A percentile compares a stretch with the other conserved stretches of the same genome.
Evolutionary conservation across 23 red algal genomes (phyloP).

Genomic region (Gracilaria domingensis): DNA sequence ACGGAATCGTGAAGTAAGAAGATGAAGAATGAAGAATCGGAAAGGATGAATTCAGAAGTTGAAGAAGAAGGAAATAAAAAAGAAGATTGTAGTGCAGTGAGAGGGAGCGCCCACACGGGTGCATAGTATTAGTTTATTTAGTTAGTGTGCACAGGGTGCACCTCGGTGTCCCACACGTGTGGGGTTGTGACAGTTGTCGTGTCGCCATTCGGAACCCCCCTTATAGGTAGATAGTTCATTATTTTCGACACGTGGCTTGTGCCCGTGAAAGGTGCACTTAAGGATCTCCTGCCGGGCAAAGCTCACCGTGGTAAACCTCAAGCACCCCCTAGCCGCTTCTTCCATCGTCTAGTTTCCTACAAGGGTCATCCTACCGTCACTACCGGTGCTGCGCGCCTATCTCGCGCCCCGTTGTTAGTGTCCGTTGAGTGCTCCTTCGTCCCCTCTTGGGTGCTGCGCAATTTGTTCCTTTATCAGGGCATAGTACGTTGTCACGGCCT

Average conservation of each 20-base stretch:
- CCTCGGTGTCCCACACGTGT: too few relatives aligned
- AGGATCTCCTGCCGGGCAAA: neutral
- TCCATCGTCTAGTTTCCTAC: neutral
- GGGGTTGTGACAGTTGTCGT: too few relatives aligned
- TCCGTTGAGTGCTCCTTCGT: neutral
- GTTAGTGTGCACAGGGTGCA: too few relatives aligned
- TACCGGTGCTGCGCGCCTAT: neutral
- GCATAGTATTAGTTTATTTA: too few relatives aligned
- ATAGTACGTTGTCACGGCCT: neutral
- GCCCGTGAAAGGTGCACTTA: neutral
- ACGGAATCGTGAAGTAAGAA: too few relatives aligned
- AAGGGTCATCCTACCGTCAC: neutral
- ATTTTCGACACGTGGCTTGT: neutral
- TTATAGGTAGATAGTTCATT: neutral
- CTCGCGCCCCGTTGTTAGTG: conserved; percentile 19
- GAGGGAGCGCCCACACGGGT: too few relatives aligned
- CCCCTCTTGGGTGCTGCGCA: conserved; percentile 3
- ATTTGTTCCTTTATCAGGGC: neutral
- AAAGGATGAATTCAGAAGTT: too few relatives aligned
- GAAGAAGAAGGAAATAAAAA: too few relatives aligned
- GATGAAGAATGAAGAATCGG: too few relatives aligned
- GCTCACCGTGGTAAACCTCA: neutral
- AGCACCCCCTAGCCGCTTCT: neutral
- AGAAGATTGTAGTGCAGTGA: too few relatives aligned
- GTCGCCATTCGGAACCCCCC: neutral